Percentiles rank a stretch among this genome's conserved stretches.
phyloP scores from a whole-genome alignment of 495 filamentous ascomycete genomes.

The Lepraria neglecta region DNA sequence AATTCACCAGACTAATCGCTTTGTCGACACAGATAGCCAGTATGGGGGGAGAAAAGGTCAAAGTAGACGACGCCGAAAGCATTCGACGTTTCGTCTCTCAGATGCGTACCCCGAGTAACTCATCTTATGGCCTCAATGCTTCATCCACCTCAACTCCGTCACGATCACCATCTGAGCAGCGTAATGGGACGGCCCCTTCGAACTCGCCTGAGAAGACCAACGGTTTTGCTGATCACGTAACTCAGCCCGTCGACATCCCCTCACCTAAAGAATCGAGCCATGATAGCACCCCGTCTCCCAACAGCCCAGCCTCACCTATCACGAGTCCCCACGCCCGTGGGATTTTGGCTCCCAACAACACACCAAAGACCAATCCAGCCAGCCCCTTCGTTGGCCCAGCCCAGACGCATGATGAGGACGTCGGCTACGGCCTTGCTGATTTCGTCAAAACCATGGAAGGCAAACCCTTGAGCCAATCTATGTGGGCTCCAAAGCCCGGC shows the following conservation, averaged over 20 bases:
- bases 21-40: neutral
- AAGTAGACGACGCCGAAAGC: constrained; percentile 7
- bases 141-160: neutral
- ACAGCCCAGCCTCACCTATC: neutral
- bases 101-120: neutral
- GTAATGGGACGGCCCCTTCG: neutral
- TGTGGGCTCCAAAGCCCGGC: constrained; percentile 15
- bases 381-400: neutral
- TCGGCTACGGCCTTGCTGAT: constrained; percentile 12
- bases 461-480: constrained; percentile 16
- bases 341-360: constrained; percentile 10
- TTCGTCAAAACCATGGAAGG: constrained; percentile 9
- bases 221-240: neutral
- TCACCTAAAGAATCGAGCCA: neutral
- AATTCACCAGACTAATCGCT: neutral
- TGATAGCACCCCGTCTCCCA: neutral
- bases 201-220: too few species aligned
- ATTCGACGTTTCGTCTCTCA: constrained; percentile 15
- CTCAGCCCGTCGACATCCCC: neutral
- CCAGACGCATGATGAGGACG: constrained; percentile 10
- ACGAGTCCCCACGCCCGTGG: constrained; percentile 3
- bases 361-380: constrained; percentile 11
- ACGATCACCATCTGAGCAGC: neutral
- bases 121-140: neutral
- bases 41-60: neutral